These are phyloP conservation scores for Dictyostelium brefeldianum DNA, from an alignment of 78 protist genomes.

Conservation along the genomic window DNA sequence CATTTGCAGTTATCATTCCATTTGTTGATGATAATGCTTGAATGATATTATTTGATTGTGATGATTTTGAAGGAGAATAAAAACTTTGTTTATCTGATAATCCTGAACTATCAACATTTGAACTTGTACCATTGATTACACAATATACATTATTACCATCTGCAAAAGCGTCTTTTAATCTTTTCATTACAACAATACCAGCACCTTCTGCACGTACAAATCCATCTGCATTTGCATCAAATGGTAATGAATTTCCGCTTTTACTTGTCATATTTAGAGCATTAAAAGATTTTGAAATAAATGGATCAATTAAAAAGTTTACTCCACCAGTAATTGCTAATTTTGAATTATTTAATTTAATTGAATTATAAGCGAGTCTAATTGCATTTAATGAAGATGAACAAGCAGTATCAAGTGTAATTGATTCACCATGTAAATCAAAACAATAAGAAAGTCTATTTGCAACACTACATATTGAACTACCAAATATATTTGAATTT, in stretches of 20 bases:
- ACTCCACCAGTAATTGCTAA: too few relatives aligned
- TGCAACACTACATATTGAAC: too few relatives aligned
- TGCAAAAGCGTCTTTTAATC: constrained; percentile 1
- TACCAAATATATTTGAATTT: too few relatives aligned
- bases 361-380: too few relatives aligned
- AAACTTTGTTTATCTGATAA: not conserved
- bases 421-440: too few relatives aligned
- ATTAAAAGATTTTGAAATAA: not conserved
- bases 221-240: constrained; percentile 90
- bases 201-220: constrained; percentile 88
- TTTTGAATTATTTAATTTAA: too few relatives aligned
- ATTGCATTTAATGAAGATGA: too few relatives aligned
- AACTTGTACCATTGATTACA: not conserved
- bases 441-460: too few relatives aligned
- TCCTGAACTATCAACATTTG: constrained; percentile 35
- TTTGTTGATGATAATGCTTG: not conserved
- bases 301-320: not conserved
- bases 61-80: not conserved
- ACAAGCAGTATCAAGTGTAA: too few relatives aligned
- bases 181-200: constrained; percentile 73
- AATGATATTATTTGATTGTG: constrained; percentile 9
- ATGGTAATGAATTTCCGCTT: constrained; percentile 73
- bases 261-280: not conserved
- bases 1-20: not conserved
- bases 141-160: constrained; percentile 17